Percentiles rank a stretch among this genome's conserved stretches.
Evolutionary conservation across 768 basidiomycete species (phyloP).

Genomic region (Tremella mesenterica): DNA sequence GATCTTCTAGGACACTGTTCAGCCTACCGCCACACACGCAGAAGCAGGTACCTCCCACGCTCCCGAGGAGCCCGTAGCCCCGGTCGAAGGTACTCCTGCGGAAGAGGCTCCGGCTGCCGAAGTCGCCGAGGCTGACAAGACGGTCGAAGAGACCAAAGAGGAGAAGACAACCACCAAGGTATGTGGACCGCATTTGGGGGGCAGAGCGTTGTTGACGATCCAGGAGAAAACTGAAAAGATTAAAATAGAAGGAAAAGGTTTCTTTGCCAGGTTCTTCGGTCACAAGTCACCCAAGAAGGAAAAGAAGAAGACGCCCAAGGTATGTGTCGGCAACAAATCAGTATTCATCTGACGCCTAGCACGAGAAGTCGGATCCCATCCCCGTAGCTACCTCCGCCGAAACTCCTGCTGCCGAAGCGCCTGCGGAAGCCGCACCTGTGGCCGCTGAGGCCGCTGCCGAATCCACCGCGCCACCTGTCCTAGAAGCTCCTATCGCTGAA

Average conservation of each 20-base stretch:
- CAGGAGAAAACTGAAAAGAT: slow-evolving; percentile 50
- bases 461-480: slow-evolving; percentile 47
- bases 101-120: slow-evolving; percentile 32
- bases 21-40: slow-evolving; percentile 35
- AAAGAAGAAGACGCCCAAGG: slow-evolving; percentile 56
- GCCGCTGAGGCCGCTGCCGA: slow-evolving; percentile 31
- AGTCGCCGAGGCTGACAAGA: slow-evolving; percentile 46
- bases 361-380: slow-evolving; percentile 38
- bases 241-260: slow-evolving; percentile 52
- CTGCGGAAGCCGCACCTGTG: slow-evolving; percentile 46
- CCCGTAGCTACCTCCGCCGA: slow-evolving; percentile 12
- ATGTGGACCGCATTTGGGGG: slow-evolving; percentile 14
- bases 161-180: slow-evolving; percentile 32
- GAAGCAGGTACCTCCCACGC: slow-evolving; percentile 36
- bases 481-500: slow-evolving; percentile 6
- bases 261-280: slow-evolving; percentile 69
- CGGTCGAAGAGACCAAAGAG: slow-evolving; percentile 38
- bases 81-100: slow-evolving; percentile 30
- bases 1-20: slow-evolving; percentile 4
- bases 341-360: slow-evolving; percentile 10
- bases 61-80: slow-evolving; percentile 29
- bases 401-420: slow-evolving; percentile 23
- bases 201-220: background rate
- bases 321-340: slow-evolving; percentile 5
- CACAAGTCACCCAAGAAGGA: slow-evolving; percentile 47